Evolutionary conservation across 2,329 filamentous ascomycete species (phyloP).

Genomic region (Huntiella abstrusa): DNA sequence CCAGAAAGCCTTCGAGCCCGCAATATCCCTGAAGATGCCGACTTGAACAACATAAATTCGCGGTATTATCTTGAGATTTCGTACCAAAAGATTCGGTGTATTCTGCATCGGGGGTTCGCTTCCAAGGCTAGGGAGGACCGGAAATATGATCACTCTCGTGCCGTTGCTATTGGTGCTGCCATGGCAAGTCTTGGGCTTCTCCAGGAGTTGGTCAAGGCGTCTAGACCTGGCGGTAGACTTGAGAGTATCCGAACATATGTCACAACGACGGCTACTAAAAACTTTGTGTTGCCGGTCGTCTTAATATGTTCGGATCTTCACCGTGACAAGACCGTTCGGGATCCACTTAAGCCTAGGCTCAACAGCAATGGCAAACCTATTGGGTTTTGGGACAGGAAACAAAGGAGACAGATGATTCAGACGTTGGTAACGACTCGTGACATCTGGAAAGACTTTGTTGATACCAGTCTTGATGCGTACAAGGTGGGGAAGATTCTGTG

Average conservation of each 20-base stretch:
- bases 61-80: conserved; percentile 70
- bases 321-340: conserved; percentile 21
- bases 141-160: conserved; percentile 67
- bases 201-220: conserved; percentile 55
- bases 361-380: neutral
- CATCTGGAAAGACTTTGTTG: conserved; percentile 65
- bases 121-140: conserved; percentile 58
- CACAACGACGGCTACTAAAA: conserved; percentile 59
- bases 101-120: conserved; percentile 77
- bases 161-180: conserved; percentile 69
- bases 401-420: conserved; percentile 56
- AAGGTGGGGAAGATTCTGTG: conserved; percentile 69
- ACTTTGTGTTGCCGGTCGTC: conserved; percentile 75
- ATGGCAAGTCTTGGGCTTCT: conserved; percentile 67
- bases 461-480: conserved; percentile 72
- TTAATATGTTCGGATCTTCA: conserved; percentile 69
- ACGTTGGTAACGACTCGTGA: conserved; percentile 52
- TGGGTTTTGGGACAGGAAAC: conserved; percentile 32
- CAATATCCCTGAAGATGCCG: conserved; percentile 58
- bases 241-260: conserved; percentile 62
- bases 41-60: conserved; percentile 70
- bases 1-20: conserved; percentile 46
- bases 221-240: conserved; percentile 51
- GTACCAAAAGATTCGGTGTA: conserved; percentile 73
- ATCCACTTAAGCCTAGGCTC: conserved; percentile 23